A percentile compares a stretch with the other conserved stretches of the same genome.
Conservation (phyloP, 306 rosid genomes). For the Trifolium repens region DNA sequence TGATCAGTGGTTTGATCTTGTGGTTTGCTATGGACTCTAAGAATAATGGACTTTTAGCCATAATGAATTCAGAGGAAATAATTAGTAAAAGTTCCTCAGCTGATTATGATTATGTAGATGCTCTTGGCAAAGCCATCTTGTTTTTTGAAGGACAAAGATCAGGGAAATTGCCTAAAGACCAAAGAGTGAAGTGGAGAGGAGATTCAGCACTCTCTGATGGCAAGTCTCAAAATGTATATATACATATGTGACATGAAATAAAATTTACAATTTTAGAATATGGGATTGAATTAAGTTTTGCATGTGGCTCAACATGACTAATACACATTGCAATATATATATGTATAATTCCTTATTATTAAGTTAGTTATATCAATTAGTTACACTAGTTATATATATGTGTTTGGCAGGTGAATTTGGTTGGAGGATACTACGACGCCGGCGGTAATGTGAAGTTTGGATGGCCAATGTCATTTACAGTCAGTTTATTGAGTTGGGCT, state of each 20-base stretch:
- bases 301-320: neutral
- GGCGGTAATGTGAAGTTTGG: conserved; percentile 91
- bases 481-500: conserved; percentile 79
- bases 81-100: conserved; percentile 28
- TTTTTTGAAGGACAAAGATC: conserved; percentile 93
- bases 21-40: conserved; percentile 39
- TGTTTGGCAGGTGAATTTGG: conserved; percentile 67
- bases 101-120: conserved; percentile 56
- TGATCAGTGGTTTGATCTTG: conserved; percentile 43
- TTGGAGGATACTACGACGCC: conserved; percentile 87
- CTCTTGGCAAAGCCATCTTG: conserved; percentile 70
- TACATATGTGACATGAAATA: neutral
- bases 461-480: conserved; percentile 83
- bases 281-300: neutral
- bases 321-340: no score
- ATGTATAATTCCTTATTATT: no score
- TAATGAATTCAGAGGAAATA: conserved; percentile 19
- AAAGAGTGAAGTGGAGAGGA: conserved; percentile 75
- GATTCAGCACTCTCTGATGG: conserved; percentile 84
- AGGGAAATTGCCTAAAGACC: conserved; percentile 63
- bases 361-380: no score
- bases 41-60: conserved; percentile 20
- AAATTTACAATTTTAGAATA: neutral
- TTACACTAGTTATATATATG: neutral
- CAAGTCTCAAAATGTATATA: conserved; percentile 43